Evolutionary conservation across 805 yeast species (phyloP).

Genomic region (Pichia thaimueangensis): DNA sequence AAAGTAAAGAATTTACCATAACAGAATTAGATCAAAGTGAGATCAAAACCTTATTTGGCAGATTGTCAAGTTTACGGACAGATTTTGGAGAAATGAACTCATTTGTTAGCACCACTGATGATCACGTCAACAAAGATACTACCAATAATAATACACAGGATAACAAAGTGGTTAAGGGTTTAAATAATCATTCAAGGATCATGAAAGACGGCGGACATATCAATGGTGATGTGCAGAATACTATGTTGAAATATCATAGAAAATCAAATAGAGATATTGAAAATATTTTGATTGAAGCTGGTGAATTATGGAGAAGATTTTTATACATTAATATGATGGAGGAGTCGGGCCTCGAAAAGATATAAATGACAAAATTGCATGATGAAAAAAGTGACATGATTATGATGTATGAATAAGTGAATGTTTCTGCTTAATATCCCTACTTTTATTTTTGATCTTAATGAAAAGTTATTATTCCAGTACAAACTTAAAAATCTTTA

Average conservation of each 20-base stretch:
- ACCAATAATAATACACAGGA: background rate
- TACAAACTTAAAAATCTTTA: too few species aligned
- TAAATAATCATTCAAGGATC: background rate
- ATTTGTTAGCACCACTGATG: slow-evolving; percentile 19
- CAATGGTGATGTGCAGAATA: slow-evolving; percentile 3
- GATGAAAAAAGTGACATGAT: too few species aligned
- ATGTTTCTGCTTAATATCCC: too few species aligned
- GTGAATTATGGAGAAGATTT: slow-evolving; percentile 86
- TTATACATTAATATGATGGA: slow-evolving; percentile 56
- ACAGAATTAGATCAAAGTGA: slow-evolving; percentile 89
- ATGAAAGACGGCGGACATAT: slow-evolving; percentile 1
- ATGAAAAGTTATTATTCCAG: too few species aligned
- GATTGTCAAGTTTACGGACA: slow-evolving; percentile 40
- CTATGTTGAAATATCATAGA: background rate
- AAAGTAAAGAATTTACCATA: slow-evolving; percentile 69
- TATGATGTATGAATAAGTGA: too few species aligned
- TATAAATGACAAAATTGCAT: background rate
- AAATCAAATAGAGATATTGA: slow-evolving; percentile 51
- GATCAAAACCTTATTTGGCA: slow-evolving; percentile 68
- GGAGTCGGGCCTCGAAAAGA: slow-evolving; percentile 15
- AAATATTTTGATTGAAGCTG: slow-evolving; percentile 68
- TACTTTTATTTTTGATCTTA: too few species aligned
- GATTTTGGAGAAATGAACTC: slow-evolving; percentile 23
- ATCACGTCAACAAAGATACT: background rate
- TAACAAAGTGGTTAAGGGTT: slow-evolving; percentile 1